Conservation (phyloP, 305 asterid species). For the Fraxinus platypoda region DNA sequence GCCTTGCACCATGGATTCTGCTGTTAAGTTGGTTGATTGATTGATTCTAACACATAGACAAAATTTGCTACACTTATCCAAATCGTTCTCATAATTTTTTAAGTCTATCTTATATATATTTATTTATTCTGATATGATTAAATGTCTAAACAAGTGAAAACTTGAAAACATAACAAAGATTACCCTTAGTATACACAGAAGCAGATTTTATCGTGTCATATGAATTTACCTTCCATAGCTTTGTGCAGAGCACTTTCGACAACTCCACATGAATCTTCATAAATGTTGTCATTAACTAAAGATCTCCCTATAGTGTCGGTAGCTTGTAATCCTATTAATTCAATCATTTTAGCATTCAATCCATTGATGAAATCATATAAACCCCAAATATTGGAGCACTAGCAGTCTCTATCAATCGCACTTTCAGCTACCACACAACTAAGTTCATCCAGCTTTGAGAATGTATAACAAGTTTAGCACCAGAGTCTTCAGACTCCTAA, state of each 20-base stretch:
- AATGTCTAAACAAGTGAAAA: neutral
- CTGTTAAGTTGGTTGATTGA: no score
- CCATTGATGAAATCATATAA: conserved; percentile 53
- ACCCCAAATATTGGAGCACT: conserved; percentile 64
- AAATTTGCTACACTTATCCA: neutral
- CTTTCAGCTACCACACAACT: conserved; percentile 49
- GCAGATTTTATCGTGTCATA: conserved; percentile 16
- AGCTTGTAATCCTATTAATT: conserved; percentile 50
- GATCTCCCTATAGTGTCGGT: conserved; percentile 54
- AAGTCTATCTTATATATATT: neutral
- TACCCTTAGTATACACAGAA: neutral
- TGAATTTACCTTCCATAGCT: conserved; percentile 51
- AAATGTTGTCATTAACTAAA: conserved; percentile 41
- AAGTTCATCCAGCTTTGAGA: conserved; percentile 36
- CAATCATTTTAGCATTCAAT: conserved; percentile 65
- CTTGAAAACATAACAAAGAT: neutral
- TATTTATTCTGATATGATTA: neutral
- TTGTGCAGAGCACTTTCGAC: conserved; percentile 35
- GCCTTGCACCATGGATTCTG: no score
- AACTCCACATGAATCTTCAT: conserved; percentile 46
- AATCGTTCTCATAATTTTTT: neutral
- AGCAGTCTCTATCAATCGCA: conserved; percentile 55
- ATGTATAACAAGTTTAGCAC: conserved; percentile 8
- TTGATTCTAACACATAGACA: no score
- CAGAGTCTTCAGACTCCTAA: conserved; percentile 32